Percentiles rank a stretch among this genome's conserved stretches.
Evolutionary conservation across 2,329 filamentous ascomycete species (phyloP).

Genomic region (Pyricularia grisea): DNA sequence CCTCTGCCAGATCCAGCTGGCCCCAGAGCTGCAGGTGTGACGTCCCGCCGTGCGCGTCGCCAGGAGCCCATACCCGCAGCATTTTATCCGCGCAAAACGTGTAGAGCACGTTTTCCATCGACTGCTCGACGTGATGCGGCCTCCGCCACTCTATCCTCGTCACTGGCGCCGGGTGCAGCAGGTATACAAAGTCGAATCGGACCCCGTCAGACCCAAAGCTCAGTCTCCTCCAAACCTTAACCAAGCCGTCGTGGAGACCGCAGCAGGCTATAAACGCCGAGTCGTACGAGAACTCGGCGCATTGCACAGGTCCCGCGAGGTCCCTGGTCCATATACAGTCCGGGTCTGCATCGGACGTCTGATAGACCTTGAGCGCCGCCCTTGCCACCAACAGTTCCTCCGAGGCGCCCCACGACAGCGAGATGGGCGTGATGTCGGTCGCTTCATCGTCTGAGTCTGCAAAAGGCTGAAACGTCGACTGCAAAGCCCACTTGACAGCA

Average conservation of each 20-base stretch:
- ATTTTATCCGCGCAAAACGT: constrained; percentile 76
- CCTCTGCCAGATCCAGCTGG: constrained; percentile 64
- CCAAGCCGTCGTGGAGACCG: constrained; percentile 67
- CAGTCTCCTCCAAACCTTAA: constrained; percentile 88
- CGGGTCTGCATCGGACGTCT: constrained; percentile 32
- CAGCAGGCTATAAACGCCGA: constrained; percentile 78
- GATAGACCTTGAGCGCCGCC: constrained; percentile 59
- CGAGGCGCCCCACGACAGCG: constrained; percentile 76
- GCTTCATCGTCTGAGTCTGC: constrained; percentile 26
- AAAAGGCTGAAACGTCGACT: constrained; percentile 46
- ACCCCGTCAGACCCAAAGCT: constrained; percentile 77
- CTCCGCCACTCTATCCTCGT: constrained; percentile 79
- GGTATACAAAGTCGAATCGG: constrained; percentile 82
- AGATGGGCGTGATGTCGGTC: constrained; percentile 26
- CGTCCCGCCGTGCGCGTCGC: constrained; percentile 51
- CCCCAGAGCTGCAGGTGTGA: constrained; percentile 67
- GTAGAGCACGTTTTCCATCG: constrained; percentile 79
- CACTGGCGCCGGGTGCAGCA: constrained; percentile 75
- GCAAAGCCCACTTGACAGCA: constrained; percentile 47
- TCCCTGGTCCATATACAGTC: constrained; percentile 62
- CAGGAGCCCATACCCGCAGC: constrained; percentile 74
- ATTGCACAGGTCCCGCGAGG: constrained; percentile 64
- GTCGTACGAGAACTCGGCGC: constrained; percentile 76
- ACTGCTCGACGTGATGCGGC: constrained; percentile 67
- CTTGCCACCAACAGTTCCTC: constrained; percentile 80